These are phyloP conservation scores for Babesia sp. DNA, from an alignment of 169 alveolate genomes.

Conservation along the genomic window DNA sequence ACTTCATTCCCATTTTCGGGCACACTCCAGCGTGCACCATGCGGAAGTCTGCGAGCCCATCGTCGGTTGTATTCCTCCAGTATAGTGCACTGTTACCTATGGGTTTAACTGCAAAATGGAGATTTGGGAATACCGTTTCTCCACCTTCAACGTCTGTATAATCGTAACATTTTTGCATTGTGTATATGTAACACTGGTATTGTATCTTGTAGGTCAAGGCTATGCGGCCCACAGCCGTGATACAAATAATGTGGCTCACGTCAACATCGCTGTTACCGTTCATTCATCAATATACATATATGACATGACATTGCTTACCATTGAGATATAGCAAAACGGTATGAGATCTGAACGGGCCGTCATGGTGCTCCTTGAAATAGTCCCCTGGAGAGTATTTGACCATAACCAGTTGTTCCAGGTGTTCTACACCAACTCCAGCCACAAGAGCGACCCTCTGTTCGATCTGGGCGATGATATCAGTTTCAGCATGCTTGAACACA, in stretches of 20 bases:
- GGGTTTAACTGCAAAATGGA: constrained; percentile 71
- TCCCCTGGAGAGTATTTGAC: constrained; percentile 74
- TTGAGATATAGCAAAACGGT: constrained; percentile 72
- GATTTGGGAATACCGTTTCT: constrained; percentile 74
- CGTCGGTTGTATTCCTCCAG: constrained; percentile 70
- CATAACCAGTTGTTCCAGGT: constrained; percentile 76
- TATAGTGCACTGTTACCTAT: constrained; percentile 73
- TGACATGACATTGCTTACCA: constrained; percentile 31
- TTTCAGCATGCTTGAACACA: constrained; percentile 47
- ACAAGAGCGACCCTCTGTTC: constrained; percentile 59
- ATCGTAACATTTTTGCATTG: too few species aligned
- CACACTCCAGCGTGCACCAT: constrained; percentile 70
- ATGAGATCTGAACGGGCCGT: constrained; percentile 74
- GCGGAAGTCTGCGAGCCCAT: constrained; percentile 64
- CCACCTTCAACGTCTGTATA: constrained; percentile 73
- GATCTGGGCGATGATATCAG: constrained; percentile 41
- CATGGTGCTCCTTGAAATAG: constrained; percentile 79
- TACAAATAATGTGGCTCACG: neutral
- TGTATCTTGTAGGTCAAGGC: neutral
- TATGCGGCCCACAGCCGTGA: neutral
- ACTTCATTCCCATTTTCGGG: constrained; percentile 57
- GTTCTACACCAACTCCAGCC: constrained; percentile 54
- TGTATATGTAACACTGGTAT: neutral
- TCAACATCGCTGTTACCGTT: neutral
- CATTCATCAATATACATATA: neutral